These are phyloP conservation scores for Termitomyces sp. DNA, from an alignment of 768 basidiomycete genomes.

Conservation along the genomic window DNA sequence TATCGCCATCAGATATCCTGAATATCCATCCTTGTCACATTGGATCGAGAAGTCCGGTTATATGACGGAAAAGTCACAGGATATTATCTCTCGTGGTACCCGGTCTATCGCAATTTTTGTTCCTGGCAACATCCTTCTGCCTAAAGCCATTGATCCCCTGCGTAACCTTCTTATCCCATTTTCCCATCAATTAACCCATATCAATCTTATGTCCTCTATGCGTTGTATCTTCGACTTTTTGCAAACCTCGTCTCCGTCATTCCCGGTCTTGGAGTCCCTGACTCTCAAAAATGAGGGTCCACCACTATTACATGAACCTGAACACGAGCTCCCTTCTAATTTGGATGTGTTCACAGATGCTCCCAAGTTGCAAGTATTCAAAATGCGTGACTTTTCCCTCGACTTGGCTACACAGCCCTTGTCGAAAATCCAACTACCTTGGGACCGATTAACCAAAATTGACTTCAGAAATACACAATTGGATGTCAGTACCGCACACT, in stretches of 20 bases:
- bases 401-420: background rate
- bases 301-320: background rate
- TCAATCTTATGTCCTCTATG: background rate
- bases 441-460: background rate
- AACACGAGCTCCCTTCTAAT: background rate
- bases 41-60: background rate
- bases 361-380: background rate
- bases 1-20: background rate
- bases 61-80: background rate
- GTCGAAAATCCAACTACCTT: background rate
- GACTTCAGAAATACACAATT: background rate
- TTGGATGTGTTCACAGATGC: background rate
- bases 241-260: background rate
- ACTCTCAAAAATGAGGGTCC: background rate
- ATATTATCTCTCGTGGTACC: background rate
- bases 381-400: background rate
- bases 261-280: background rate
- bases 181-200: background rate
- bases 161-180: background rate
- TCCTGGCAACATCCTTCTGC: background rate
- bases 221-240: background rate
- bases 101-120: background rate
- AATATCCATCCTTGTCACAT: background rate
- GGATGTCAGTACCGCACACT: background rate
- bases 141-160: background rate